Evolutionary conservation across 345 rosid species (phyloP).

Genomic region (Populus tremula): DNA sequence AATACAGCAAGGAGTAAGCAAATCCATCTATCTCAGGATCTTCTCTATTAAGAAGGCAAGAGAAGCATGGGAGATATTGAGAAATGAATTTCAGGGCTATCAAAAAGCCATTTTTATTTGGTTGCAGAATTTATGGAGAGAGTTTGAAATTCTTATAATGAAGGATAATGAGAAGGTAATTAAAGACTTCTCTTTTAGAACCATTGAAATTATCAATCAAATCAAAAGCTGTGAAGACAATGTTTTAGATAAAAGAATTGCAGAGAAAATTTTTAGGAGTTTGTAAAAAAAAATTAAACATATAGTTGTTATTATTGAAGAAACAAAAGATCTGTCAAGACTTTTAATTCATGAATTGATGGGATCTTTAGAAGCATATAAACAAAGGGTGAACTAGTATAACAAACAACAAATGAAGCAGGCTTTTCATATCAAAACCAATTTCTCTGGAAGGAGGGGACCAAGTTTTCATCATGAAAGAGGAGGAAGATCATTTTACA

Average conservation of each 20-base stretch:
- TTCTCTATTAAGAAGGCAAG: not conserved
- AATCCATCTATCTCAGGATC: not conserved
- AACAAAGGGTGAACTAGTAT: not conserved
- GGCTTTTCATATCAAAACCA: no score
- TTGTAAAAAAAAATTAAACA: not conserved
- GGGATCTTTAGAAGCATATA: not conserved
- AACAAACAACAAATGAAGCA: not conserved
- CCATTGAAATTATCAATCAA: not conserved
- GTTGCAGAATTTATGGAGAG: not conserved
- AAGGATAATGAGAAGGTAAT: not conserved
- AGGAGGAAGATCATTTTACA: no score
- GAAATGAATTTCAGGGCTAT: not conserved
- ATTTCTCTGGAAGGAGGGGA: no score
- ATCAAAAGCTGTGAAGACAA: not conserved
- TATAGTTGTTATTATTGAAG: not conserved
- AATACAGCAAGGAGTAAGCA: not conserved
- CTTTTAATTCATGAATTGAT: not conserved
- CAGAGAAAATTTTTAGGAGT: not conserved
- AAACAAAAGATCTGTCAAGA: not conserved
- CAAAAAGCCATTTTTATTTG: not conserved
- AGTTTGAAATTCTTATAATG: not conserved
- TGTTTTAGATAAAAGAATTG: not conserved
- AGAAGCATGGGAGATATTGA: not conserved
- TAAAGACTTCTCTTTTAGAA: not conserved
- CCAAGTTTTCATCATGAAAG: no score